These are phyloP conservation scores for Saccharomyces paradoxus DNA, from an alignment of 805 yeast genomes.

Conservation along the genomic window DNA sequence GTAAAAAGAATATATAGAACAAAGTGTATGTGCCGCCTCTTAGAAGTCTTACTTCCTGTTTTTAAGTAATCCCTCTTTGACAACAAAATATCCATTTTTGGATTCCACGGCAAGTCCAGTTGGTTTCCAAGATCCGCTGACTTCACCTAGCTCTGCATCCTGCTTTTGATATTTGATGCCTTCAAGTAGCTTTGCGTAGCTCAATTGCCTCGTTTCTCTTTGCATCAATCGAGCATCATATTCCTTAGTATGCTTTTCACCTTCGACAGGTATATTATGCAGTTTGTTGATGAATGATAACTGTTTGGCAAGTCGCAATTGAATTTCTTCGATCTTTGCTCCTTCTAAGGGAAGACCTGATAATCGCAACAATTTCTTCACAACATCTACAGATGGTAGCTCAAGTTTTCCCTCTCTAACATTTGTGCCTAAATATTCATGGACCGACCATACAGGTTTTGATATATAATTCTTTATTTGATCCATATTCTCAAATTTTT, in stretches of 20 bases:
- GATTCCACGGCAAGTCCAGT: slow-evolving; percentile 28
- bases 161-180: slow-evolving; percentile 21
- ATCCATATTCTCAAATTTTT: slow-evolving; percentile 15
- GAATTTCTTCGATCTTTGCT: slow-evolving; percentile 27
- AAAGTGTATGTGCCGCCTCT: background rate
- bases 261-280: slow-evolving; percentile 27
- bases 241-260: slow-evolving; percentile 6
- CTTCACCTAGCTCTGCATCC: slow-evolving; percentile 34
- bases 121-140: slow-evolving; percentile 37
- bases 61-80: slow-evolving; percentile 41
- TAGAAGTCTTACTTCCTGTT: slow-evolving; percentile 13
- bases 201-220: slow-evolving; percentile 22
- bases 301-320: slow-evolving; percentile 37
- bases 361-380: slow-evolving; percentile 34
- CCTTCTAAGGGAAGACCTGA: slow-evolving; percentile 39
- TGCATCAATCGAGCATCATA: slow-evolving; percentile 25
- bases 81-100: slow-evolving; percentile 35
- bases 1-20: background rate
- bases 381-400: slow-evolving; percentile 6
- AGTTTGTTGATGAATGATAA: slow-evolving; percentile 43
- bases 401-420: background rate
- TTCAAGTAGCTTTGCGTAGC: slow-evolving; percentile 27
- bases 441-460: slow-evolving; percentile 21
- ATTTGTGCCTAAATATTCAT: slow-evolving; percentile 9
- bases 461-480: slow-evolving; percentile 20